Evolutionary conservation across 2,329 filamentous ascomycete species (phyloP).

Genomic region (Clonostachys sp.): DNA sequence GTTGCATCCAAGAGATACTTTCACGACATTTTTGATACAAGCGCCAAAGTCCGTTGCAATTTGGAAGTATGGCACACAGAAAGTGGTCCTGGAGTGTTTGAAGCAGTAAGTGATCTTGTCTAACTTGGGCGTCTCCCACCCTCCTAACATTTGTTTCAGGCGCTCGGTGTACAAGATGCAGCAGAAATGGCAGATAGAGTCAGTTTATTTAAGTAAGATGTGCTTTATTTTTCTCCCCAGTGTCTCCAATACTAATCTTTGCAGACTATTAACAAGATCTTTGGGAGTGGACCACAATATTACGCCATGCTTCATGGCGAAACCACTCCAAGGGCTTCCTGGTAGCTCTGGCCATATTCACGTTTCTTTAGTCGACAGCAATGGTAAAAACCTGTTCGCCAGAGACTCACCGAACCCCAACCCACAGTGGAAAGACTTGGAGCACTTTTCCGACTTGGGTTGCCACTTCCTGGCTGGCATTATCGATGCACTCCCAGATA

Average conservation of each 20-base stretch:
- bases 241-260: slow-evolving; percentile 18
- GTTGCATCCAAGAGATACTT: slow-evolving; percentile 81
- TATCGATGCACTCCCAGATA: slow-evolving; percentile 64
- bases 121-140: slow-evolving; percentile 51
- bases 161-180: too few species aligned
- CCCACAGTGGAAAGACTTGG: slow-evolving; percentile 55
- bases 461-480: slow-evolving; percentile 70
- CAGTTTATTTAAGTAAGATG: slow-evolving; percentile 61
- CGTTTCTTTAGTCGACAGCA: slow-evolving; percentile 60
- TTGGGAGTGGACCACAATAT: slow-evolving; percentile 66
- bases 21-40: slow-evolving; percentile 70
- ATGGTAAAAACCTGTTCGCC: slow-evolving; percentile 64
- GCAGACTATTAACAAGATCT: slow-evolving; percentile 50
- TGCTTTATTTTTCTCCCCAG: background rate
- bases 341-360: slow-evolving; percentile 76
- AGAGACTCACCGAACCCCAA: slow-evolving; percentile 57
- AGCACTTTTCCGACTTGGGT: slow-evolving; percentile 62
- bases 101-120: slow-evolving; percentile 13
- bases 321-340: slow-evolving; percentile 65
- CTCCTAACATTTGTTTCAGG: background rate
- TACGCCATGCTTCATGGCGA: slow-evolving; percentile 77
- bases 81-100: slow-evolving; percentile 60
- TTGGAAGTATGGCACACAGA: slow-evolving; percentile 85
- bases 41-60: slow-evolving; percentile 64
- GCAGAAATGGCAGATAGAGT: slow-evolving; percentile 60